A percentile compares a stretch with the other conserved stretches of the same genome.
Conservation (phyloP, 306 rosid genomes). For the Sindora glabra region DNA sequence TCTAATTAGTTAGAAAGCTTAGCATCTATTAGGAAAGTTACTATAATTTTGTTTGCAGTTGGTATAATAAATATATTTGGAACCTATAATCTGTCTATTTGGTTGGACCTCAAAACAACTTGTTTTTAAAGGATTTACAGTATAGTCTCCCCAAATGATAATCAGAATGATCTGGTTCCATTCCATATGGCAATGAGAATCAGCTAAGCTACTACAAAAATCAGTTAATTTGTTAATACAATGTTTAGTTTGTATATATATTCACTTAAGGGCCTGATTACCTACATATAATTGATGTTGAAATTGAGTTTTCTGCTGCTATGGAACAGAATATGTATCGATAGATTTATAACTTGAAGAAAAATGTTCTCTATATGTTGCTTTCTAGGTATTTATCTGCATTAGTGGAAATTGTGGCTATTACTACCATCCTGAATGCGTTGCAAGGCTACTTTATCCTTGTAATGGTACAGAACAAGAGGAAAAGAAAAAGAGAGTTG, state of each 20-base stretch:
- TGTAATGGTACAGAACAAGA: slow-evolving; percentile 15
- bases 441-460: slow-evolving; percentile 34
- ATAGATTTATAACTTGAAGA: neutral
- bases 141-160: neutral
- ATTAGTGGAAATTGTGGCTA: slow-evolving; percentile 48
- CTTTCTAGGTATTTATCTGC: slow-evolving; percentile 49
- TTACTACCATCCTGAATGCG: slow-evolving; percentile 58
- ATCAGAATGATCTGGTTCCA: neutral
- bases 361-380: neutral
- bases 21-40: neutral
- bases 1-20: neutral
- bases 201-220: neutral
- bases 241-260: too few species aligned
- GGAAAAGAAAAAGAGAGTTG: slow-evolving; percentile 25
- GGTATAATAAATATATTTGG: neutral
- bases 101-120: neutral
- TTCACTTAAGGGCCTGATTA: neutral
- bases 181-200: neutral
- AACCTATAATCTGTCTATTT: neutral
- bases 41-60: neutral
- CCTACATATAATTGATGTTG: neutral
- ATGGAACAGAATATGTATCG: neutral
- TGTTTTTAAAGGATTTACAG: neutral
- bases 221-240: too few species aligned
- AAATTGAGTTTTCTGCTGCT: neutral